A percentile compares a stretch with the other conserved stretches of the same genome.
These are phyloP conservation scores for Elongisporangium prolatum DNA, from an alignment of 352 stramenopile species.

Conservation along the genomic window DNA sequence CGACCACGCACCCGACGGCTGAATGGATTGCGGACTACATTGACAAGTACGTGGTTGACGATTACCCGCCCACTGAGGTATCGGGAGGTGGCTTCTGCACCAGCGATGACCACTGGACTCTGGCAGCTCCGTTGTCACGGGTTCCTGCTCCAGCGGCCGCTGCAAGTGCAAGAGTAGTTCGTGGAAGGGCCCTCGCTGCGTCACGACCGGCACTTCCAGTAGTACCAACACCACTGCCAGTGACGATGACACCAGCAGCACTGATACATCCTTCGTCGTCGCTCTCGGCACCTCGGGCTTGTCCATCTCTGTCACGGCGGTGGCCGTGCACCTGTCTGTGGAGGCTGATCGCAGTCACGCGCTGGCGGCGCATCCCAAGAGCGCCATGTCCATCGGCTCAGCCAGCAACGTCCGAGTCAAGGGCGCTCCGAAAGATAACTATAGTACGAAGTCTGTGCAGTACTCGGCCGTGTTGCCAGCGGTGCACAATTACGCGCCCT, in stretches of 20 bases:
- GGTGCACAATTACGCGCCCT: too few relatives aligned
- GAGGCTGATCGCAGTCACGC: too few relatives aligned
- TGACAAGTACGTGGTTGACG: conserved; percentile 50
- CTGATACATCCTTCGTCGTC: conserved; percentile 3
- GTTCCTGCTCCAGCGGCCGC: conserved; percentile 24
- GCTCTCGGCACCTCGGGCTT: conserved; percentile 21
- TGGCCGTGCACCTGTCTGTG: conserved; percentile 24
- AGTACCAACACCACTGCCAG: conserved; percentile 4
- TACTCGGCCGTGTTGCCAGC: too few relatives aligned
- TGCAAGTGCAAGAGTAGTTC: conserved; percentile 28
- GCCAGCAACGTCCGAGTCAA: conserved; percentile 18
- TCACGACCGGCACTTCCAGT: background rate
- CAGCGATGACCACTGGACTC: conserved; percentile 30
- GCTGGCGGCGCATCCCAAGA: too few relatives aligned
- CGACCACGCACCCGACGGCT: conserved; percentile 42
- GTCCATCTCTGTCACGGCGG: conserved; percentile 25
- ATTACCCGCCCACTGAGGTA: conserved; percentile 48
- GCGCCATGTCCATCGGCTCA: conserved; percentile 5
- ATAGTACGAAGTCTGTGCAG: conserved; percentile 33
- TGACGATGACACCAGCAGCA: conserved; percentile 7
- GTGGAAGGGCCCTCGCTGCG: too few relatives aligned
- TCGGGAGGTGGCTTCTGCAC: conserved; percentile 46
- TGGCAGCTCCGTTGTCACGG: conserved; percentile 19
- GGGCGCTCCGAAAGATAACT: conserved; percentile 22
- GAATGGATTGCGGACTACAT: conserved; percentile 72